Evolutionary conservation across 2,329 filamentous ascomycete species (phyloP).

Genomic region (Coniosporium tulheliwenetii): DNA sequence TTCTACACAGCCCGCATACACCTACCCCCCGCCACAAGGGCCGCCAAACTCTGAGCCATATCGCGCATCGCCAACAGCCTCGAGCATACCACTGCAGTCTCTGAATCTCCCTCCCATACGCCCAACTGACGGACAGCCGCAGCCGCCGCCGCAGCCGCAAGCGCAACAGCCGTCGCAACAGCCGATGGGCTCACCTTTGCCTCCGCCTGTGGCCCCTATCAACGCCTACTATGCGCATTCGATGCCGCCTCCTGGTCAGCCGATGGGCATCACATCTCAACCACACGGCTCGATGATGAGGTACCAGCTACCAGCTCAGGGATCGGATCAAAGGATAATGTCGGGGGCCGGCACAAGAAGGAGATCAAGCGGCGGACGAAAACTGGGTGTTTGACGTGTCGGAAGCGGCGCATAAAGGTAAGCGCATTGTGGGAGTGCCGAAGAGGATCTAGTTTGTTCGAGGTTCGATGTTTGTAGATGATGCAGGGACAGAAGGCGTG

Average conservation of each 20-base stretch:
- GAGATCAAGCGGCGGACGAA: constrained; percentile 65
- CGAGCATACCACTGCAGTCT: constrained; percentile 26
- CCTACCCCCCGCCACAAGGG: constrained; percentile 26
- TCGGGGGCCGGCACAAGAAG: constrained; percentile 51
- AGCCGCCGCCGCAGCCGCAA: constrained; percentile 5
- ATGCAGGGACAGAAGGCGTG: neutral
- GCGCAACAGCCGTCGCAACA: constrained; percentile 10
- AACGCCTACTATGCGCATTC: constrained; percentile 34
- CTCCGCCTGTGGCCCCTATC: constrained; percentile 37
- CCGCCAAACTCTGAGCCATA: constrained; percentile 24
- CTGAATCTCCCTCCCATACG: constrained; percentile 36
- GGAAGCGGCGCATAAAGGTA: constrained; percentile 55
- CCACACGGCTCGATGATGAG: constrained; percentile 32
- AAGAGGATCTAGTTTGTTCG: neutral
- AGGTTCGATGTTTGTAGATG: neutral
- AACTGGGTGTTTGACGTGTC: constrained; percentile 48
- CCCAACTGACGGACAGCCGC: constrained; percentile 27
- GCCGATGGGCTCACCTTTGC: constrained; percentile 35
- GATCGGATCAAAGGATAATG: constrained; percentile 35
- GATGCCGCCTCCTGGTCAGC: constrained; percentile 26
- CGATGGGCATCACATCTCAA: constrained; percentile 33
- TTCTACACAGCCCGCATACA: constrained; percentile 32
- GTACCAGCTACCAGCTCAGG: constrained; percentile 39
- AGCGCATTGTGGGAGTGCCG: constrained; percentile 17
- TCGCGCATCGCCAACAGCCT: constrained; percentile 28